Base-by-base conservation (phyloP, 768 basidiomycete genomes). In the Pulveroboletus sp. region DNA sequence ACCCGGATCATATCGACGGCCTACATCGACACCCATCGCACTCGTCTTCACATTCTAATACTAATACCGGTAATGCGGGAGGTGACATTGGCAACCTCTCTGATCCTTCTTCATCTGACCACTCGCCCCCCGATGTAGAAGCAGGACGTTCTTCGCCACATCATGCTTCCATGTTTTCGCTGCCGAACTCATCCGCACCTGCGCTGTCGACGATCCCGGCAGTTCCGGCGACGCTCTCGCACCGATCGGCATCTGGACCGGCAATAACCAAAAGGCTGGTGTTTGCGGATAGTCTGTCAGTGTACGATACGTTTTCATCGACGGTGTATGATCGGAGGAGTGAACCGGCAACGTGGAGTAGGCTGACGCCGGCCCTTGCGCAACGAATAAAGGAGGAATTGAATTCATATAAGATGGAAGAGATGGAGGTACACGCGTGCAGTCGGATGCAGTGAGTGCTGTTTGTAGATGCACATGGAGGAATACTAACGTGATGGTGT, bases 401-500 rank as follows among this genome's bases (percentile, higher is more conserved):
- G 46, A 99, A 99, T 71, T 92, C 91, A 49, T 98, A 90, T 73
- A 98, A 98, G 78, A 91, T 97, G 89, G 93, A 95, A 71, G 93
- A 97, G 74, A 98, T 99, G 95, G 92, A 94, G 67, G 93, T 99
- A 54, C 95, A 98, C 70, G 89, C 89, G 59, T 76, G 87, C 43
- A 94, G 91, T 70, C 84, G 91, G 69, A 82, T 89, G 60, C 86
- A 96, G 90, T 93, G 67, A 58, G 90, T 82, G 36, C 43, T 47
- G 45, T 39, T 51, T 44, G 36, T 46, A 1, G 1, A 13, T 5
- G 14, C 4, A 9, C 13, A 10, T 33, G 10, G 10, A 21, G 7
- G 1, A 5, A 1, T n/a, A 6, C 51, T 53, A 28, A 64, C 30
- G 43, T n/a, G 36, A 31, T 13, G 7, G 46, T 18, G 27, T 45